phyloP scores from a whole-genome alignment of 2,329 filamentous ascomycete genomes.

The Aspergillus fumigatiaffinis region DNA sequence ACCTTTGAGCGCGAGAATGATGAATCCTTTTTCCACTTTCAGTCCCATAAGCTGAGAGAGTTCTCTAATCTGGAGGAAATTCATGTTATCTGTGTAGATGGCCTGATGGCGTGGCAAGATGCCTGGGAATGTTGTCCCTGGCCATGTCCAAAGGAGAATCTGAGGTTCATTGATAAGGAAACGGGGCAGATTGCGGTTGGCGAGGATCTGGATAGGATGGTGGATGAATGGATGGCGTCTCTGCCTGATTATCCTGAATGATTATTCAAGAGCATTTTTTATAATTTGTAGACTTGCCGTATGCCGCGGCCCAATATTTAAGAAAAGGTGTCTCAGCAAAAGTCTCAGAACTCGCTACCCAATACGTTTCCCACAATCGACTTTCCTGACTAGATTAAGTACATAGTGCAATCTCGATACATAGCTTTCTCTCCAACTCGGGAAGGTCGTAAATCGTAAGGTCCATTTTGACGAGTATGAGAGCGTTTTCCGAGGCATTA shows the following conservation, averaged over 20 bases:
- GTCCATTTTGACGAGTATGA: too few relatives aligned
- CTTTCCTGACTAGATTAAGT: too few relatives aligned
- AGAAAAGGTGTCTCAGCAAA: too few relatives aligned
- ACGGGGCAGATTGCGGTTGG: slow-evolving; percentile 1
- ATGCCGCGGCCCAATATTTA: too few relatives aligned
- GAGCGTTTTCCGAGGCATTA: too few relatives aligned
- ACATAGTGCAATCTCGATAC: too few relatives aligned
- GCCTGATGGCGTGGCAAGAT: background rate
- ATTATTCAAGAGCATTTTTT: background rate
- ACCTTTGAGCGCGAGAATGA: slow-evolving; percentile 1
- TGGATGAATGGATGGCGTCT: background rate
- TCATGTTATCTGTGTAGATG: background rate
- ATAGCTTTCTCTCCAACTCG: too few relatives aligned
- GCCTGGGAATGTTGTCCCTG: background rate
- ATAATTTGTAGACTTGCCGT: too few relatives aligned
- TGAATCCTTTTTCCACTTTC: background rate
- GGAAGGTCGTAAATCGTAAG: too few relatives aligned
- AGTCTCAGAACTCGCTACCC: too few relatives aligned
- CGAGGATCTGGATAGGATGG: slow-evolving; percentile 7
- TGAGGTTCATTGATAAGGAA: slow-evolving; percentile 4
- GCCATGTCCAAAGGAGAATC: slow-evolving; percentile 1
- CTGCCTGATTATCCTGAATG: background rate
- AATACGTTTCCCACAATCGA: too few relatives aligned
- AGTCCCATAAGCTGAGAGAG: background rate
- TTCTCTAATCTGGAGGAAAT: background rate